Evolutionary conservation across 345 rosid genomes (phyloP).

Genomic region (Gossypium mustelinum): DNA sequence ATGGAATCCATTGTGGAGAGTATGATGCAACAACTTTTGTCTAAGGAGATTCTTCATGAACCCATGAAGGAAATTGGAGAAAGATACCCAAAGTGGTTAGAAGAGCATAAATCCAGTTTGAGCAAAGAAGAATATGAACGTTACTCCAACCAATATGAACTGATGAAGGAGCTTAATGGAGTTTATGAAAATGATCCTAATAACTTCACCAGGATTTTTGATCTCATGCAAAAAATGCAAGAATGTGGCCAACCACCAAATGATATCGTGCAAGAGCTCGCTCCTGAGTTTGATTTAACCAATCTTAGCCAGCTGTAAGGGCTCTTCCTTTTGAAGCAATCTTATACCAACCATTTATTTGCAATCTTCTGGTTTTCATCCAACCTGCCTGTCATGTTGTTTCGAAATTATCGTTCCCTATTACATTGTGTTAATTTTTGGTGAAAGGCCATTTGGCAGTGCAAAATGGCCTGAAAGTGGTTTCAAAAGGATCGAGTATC

Average conservation of each 20-base stretch:
- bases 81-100: constrained; percentile 88
- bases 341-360: background rate
- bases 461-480: background rate
- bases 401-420: background rate
- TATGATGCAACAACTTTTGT: constrained; percentile 98
- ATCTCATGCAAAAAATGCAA: constrained; percentile 99
- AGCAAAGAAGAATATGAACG: constrained; percentile 64
- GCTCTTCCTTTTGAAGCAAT: constrained; percentile 14
- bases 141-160: constrained; percentile 62
- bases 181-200: constrained; percentile 81
- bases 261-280: constrained; percentile 85
- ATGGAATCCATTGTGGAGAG: constrained; percentile 93
- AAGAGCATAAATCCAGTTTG: constrained; percentile 62
- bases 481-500: background rate
- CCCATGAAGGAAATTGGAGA: constrained; percentile 96
- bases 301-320: constrained; percentile 83
- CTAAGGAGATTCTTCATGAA: constrained; percentile 91
- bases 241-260: constrained; percentile 98
- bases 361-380: background rate
- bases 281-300: constrained; percentile 79
- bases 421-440: background rate
- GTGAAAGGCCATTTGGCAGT: background rate
- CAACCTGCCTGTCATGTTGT: background rate
- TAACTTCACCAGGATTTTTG: constrained; percentile 71
- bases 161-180: constrained; percentile 69